Evolutionary conservation across 2,329 filamentous ascomycete genomes (phyloP), one percentile per base, ranked within the genome.

Genomic region (Penicillium sp.): DNA sequence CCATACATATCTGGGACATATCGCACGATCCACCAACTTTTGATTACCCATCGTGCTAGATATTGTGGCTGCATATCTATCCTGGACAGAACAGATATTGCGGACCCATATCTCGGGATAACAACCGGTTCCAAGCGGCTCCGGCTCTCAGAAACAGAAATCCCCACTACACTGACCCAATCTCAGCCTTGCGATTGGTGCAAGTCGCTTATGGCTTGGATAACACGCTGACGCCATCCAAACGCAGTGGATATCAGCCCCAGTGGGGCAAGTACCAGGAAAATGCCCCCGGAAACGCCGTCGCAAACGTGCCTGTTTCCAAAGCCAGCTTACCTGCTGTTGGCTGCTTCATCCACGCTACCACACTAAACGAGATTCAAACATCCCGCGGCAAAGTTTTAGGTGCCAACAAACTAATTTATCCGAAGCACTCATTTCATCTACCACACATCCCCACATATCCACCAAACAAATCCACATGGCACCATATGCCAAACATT

Each of bases 371-470:
- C 17, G 21, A 36, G 41, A 29, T 53, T 17, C 31, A 29, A 47
- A 38, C 10, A 49, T 48, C n/a, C 35, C 19, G 19, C 43, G 6
- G 19, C 43, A 31, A 39, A 29, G n/a, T 47, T 47, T 25, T 49
- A 49, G 12, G 12, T 6, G 31, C 25, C 15, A 41, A 42, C 15
- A 38, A 43, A 15, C 15, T 19, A 27, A 52, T 56, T 35, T 43
- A 53, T 56, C 5, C 31, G 39, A 51, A 27, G 29, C 53, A 13
- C 23, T 56, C 48, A 44, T 52, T 51, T 56, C 29, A 19, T 19
- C 27, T 36, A 49, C 33, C 25, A 42, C 21, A 39, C 13, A n/a
- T 29, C 23, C 52, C 25, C 31, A 21, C 19, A 23, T 2, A 23
- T 23, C 29, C 25, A 41, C 19, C 6, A n/a, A 19, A 9, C 29